These are phyloP conservation scores for Microdochium paspali DNA, from an alignment of 2,329 filamentous ascomycete species.

Conservation along the genomic window DNA sequence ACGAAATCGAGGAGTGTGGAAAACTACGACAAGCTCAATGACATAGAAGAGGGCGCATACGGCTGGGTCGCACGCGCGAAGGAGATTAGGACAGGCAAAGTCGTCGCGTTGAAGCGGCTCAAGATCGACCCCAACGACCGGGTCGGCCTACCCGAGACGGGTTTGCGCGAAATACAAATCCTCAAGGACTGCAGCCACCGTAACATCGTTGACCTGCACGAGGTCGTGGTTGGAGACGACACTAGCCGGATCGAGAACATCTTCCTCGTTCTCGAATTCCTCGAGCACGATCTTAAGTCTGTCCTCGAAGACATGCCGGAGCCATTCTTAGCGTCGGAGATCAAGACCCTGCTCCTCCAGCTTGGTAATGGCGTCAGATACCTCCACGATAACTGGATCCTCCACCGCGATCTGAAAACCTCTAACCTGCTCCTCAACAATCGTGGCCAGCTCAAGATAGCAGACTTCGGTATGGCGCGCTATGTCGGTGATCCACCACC, in stretches of 20 bases:
- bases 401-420: conserved; percentile 89
- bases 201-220: conserved; percentile 73
- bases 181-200: conserved; percentile 69
- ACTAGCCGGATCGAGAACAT: conserved; percentile 46
- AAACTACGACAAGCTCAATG: conserved; percentile 85
- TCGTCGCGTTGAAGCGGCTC: conserved; percentile 88
- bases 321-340: conserved; percentile 84
- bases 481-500: conserved; percentile 71
- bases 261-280: conserved; percentile 92
- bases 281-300: conserved; percentile 93
- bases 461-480: conserved; percentile 96
- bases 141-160: conserved; percentile 78
- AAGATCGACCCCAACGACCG: conserved; percentile 76
- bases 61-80: conserved; percentile 84
- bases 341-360: conserved; percentile 82
- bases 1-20: conserved; percentile 66
- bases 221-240: conserved; percentile 67
- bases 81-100: conserved; percentile 61
- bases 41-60: conserved; percentile 96
- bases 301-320: conserved; percentile 91
- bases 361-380: conserved; percentile 72
- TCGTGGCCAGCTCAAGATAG: conserved; percentile 87
- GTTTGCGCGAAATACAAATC: conserved; percentile 87
- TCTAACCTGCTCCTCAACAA: conserved; percentile 94
- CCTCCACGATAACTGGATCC: conserved; percentile 82